phyloP scores from a whole-genome alignment of 2,329 filamentous ascomycete genomes.

The Trichoderma sp. region DNA sequence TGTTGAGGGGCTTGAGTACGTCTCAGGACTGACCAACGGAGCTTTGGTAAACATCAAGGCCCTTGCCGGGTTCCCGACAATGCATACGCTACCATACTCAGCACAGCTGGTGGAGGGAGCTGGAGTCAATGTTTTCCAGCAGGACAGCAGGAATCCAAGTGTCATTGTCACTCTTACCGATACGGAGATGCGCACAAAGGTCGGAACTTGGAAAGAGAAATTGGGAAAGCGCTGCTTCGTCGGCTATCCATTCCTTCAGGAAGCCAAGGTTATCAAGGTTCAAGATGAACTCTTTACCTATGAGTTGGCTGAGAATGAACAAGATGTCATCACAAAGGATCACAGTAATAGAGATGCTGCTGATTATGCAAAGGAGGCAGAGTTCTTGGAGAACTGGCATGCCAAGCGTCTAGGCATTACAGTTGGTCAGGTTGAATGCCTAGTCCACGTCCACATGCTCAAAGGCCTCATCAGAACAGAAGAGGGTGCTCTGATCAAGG shows the following conservation, averaged over 20 bases:
- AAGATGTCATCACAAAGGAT: conserved; percentile 65
- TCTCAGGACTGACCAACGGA: conserved; percentile 79
- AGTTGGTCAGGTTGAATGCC: conserved; percentile 81
- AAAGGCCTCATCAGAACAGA: conserved; percentile 90
- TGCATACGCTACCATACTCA: conserved; percentile 82
- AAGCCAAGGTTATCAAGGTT: conserved; percentile 85
- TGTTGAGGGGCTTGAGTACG: conserved; percentile 84
- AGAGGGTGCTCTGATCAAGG: conserved; percentile 86
- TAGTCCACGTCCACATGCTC: conserved; percentile 91
- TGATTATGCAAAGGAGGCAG: conserved; percentile 81
- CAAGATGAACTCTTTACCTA: conserved; percentile 96
- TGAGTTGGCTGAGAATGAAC: conserved; percentile 64
- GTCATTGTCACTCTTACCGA: conserved; percentile 86
- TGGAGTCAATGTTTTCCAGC: conserved; percentile 91
- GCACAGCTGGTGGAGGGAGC: conserved; percentile 72
- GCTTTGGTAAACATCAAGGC: conserved; percentile 79
- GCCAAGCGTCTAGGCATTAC: conserved; percentile 88
- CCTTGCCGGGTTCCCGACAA: conserved; percentile 89
- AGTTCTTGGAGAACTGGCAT: conserved; percentile 81
- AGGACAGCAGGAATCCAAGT: conserved; percentile 94
- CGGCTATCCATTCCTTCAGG: conserved; percentile 92
- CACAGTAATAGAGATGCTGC: conserved; percentile 77
- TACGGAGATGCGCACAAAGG: conserved; percentile 68
- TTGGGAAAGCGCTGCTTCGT: conserved; percentile 86
- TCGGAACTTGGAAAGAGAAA: conserved; percentile 72